Evolutionary conservation across 2,329 filamentous ascomycete genomes (phyloP).

Genomic region (Claviceps lovelessii): DNA sequence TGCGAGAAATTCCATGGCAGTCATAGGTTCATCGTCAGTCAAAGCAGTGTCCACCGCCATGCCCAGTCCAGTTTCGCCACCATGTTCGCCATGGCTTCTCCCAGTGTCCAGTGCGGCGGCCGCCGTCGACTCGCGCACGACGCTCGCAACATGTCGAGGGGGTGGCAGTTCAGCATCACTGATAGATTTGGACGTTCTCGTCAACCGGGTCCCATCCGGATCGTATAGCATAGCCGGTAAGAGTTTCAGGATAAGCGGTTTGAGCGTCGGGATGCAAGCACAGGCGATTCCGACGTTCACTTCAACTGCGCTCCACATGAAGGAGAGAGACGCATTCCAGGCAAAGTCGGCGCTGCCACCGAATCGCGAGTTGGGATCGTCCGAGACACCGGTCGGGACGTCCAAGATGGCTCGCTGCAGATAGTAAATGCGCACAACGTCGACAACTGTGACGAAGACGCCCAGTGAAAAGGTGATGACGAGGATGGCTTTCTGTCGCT

Average conservation of each 20-base stretch:
- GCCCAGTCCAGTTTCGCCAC: not conserved
- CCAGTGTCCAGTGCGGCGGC: not conserved
- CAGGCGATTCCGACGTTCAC: slow-evolving; percentile 84
- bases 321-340: slow-evolving; percentile 68
- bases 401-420: slow-evolving; percentile 56
- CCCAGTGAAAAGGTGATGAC: slow-evolving; percentile 77
- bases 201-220: slow-evolving; percentile 27
- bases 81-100: not conserved
- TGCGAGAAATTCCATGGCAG: slow-evolving; percentile 32
- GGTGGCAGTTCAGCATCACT: slow-evolving; percentile 18
- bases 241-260: slow-evolving; percentile 61
- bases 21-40: slow-evolving; percentile 17
- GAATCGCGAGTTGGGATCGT: slow-evolving; percentile 29
- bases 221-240: slow-evolving; percentile 43
- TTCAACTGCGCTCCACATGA: slow-evolving; percentile 91
- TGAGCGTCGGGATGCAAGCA: slow-evolving; percentile 82
- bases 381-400: slow-evolving; percentile 22
- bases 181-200: slow-evolving; percentile 13
- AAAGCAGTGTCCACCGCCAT: not conserved
- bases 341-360: slow-evolving; percentile 40
- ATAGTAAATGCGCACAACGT: slow-evolving; percentile 81
- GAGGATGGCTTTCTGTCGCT: slow-evolving; percentile 75
- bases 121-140: not conserved
- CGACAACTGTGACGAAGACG: slow-evolving; percentile 74
- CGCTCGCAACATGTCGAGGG: slow-evolving; percentile 7